phyloP scores from a whole-genome alignment of 2,329 filamentous ascomycete species.

The Gaeumannomyces sp. region DNA sequence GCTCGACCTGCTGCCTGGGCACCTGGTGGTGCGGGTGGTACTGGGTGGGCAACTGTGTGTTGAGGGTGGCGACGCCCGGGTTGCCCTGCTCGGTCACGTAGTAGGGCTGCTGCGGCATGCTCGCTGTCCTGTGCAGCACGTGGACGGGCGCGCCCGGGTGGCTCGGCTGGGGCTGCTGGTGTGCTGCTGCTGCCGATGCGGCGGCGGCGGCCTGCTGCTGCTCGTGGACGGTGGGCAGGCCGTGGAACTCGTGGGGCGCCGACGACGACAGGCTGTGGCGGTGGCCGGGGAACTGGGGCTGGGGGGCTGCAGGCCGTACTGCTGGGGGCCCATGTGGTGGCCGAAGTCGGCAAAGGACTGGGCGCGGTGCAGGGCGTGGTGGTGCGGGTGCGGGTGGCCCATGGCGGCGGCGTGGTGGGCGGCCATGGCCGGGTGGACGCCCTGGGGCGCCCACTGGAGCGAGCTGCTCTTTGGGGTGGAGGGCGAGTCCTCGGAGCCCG shows the following conservation, averaged over 20 bases:
- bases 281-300: conserved; percentile 22
- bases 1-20: conserved; percentile 41
- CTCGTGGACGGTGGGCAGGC: conserved; percentile 35
- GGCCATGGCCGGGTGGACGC: conserved; percentile 29
- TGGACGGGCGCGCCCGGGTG: conserved; percentile 33
- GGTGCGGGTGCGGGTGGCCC: conserved; percentile 29
- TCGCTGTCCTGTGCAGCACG: conserved; percentile 43
- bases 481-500: conserved; percentile 53
- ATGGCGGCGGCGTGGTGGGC: conserved; percentile 29
- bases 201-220: conserved; percentile 12
- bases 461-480: conserved; percentile 49
- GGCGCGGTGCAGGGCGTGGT: conserved; percentile 42
- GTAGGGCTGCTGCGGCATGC: conserved; percentile 39
- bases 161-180: conserved; percentile 21
- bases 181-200: conserved; percentile 12
- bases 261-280: conserved; percentile 42
- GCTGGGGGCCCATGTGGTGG: conserved; percentile 32
- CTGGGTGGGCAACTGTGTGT: conserved; percentile 34
- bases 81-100: conserved; percentile 58
- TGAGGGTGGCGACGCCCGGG: conserved; percentile 56
- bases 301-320: conserved; percentile 21
- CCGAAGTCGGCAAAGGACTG: conserved; percentile 49
- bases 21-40: conserved; percentile 44
- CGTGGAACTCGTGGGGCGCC: conserved; percentile 38
- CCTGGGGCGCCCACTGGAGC: conserved; percentile 45